Percentiles rank a stretch among this genome's conserved stretches.
These are phyloP conservation scores for Paramyrothecium roridum DNA, from an alignment of 2,329 filamentous ascomycete genomes.

Conservation along the genomic window DNA sequence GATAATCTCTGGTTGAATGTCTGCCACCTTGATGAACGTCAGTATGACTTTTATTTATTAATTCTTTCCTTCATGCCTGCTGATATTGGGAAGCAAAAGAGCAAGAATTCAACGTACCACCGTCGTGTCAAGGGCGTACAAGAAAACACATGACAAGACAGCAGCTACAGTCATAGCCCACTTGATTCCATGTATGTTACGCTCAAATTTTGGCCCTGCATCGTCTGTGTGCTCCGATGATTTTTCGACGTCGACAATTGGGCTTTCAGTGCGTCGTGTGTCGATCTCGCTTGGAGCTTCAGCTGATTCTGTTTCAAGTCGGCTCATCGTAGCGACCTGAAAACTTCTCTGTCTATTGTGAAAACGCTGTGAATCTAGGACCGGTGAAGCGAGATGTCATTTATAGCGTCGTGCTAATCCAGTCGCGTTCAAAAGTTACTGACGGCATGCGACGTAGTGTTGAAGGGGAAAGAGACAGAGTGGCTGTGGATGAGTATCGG, in stretches of 20 bases:
- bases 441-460: too few species aligned
- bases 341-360: too few species aligned
- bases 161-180: slow-evolving; percentile 15
- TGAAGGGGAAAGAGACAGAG: too few species aligned
- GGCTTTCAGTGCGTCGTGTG: not conserved
- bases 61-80: too few species aligned
- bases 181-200: not conserved
- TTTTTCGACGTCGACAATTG: not conserved
- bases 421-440: too few species aligned
- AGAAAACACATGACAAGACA: slow-evolving; percentile 21
- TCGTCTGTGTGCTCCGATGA: not conserved
- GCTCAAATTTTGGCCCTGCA: not conserved
- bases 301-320: not conserved
- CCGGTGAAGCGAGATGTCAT: too few species aligned
- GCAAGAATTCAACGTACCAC: slow-evolving; percentile 19
- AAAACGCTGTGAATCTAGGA: too few species aligned
- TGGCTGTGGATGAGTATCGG: too few species aligned
- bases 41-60: too few species aligned
- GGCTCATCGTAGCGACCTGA: not conserved
- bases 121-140: slow-evolving; percentile 43
- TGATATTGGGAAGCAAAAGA: too few species aligned
- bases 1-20: slow-evolving; percentile 37
- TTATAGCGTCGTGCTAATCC: too few species aligned
- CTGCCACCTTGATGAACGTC: slow-evolving; percentile 25
- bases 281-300: not conserved